Evolutionary conservation across 176 grass and related monocot species (phyloP).

Genomic region (Rhynchospora breviuscula): DNA sequence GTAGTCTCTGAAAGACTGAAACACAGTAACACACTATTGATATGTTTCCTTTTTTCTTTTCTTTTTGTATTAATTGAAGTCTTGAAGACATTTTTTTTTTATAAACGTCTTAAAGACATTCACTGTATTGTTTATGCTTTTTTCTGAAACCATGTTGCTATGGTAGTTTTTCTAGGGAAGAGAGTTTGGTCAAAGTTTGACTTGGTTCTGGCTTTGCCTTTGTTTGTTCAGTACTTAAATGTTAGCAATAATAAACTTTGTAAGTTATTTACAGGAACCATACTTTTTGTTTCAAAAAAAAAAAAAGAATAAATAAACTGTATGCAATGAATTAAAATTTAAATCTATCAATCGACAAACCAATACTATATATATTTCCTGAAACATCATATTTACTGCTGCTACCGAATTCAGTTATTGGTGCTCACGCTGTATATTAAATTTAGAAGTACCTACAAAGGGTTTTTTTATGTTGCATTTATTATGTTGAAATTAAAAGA

Average conservation of each 20-base stretch:
- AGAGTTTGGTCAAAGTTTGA: not conserved
- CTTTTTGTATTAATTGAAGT: not conserved
- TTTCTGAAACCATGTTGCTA: not conserved
- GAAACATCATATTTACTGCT: not conserved
- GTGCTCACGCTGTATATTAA: not conserved
- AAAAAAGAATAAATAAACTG: not conserved
- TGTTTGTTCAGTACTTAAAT: not conserved
- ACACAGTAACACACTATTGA: not conserved
- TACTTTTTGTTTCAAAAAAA: not conserved
- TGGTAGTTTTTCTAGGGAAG: constrained; percentile 1
- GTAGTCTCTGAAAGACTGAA: not conserved
- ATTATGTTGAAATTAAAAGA: not conserved
- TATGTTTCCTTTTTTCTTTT: not conserved
- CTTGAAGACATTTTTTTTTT: not conserved
- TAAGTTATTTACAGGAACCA: not conserved
- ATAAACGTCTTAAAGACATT: not conserved
- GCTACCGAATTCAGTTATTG: not conserved
- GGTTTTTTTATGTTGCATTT: not conserved
- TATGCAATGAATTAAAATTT: not conserved
- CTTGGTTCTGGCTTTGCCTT: not conserved
- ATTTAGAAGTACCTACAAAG: not conserved
- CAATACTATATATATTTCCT: not conserved
- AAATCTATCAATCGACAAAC: not conserved
- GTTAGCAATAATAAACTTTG: too few species aligned
- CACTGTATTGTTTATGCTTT: not conserved